Conservation (phyloP, 176 grass and related monocot species). For the Puya raimondii region DNA sequence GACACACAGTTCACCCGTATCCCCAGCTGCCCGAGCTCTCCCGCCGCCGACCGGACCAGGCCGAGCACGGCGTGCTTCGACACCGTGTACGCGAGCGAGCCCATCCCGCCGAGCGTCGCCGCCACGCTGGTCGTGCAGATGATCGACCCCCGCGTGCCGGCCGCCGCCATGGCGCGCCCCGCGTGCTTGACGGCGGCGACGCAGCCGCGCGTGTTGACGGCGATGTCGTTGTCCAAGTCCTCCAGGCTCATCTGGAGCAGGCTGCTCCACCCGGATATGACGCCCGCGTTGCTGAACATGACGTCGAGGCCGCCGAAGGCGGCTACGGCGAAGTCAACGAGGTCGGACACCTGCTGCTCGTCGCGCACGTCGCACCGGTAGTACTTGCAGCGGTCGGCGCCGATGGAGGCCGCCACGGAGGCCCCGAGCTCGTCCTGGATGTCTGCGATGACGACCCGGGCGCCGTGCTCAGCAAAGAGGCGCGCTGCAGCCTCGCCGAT, state of each 20-base stretch:
- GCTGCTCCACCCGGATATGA: conserved; percentile 29
- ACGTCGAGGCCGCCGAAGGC: too few species aligned
- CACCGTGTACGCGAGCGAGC: conserved; percentile 50
- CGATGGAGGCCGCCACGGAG: too few species aligned
- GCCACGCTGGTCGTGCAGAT: conserved; percentile 67
- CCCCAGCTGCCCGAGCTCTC: conserved; percentile 51
- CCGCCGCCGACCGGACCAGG: conserved; percentile 50
- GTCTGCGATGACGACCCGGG: too few species aligned
- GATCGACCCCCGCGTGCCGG: conserved; percentile 39
- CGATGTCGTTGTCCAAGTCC: conserved; percentile 55
- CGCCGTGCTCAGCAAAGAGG: too few species aligned
- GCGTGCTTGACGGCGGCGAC: conserved; percentile 55
- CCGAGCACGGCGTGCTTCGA: conserved; percentile 82
- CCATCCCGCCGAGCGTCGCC: conserved; percentile 45
- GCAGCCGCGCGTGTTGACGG: conserved; percentile 58
- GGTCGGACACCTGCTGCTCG: too few species aligned
- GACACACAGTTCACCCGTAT: conserved; percentile 79
- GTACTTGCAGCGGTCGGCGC: too few species aligned
- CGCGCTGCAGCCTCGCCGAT: too few species aligned
- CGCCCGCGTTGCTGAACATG: conserved; percentile 80
- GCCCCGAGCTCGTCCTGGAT: too few species aligned
- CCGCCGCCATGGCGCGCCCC: conserved; percentile 44
- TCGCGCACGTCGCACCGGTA: too few species aligned
- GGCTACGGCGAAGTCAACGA: too few species aligned
- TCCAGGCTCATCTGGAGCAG: conserved; percentile 43